Base-by-base conservation (phyloP, 2,329 filamentous ascomycete species). In the Fusarium sterilihyphosum region DNA sequence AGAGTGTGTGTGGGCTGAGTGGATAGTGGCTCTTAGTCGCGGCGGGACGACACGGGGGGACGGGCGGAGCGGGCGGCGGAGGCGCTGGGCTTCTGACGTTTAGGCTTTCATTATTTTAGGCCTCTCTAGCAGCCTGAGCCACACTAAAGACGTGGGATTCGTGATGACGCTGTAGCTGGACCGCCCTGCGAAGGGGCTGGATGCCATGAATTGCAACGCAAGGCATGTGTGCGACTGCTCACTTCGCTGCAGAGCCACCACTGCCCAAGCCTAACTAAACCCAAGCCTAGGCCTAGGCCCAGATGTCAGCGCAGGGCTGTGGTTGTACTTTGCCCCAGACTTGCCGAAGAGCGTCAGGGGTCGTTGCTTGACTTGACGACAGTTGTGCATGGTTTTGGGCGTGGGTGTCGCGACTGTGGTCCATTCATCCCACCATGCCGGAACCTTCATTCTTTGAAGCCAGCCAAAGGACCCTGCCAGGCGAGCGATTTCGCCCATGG, bases 301-400 rank as follows among this genome's bases (percentile, higher is more conserved):
- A 73, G 69, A 65, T 73, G 70, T 73, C 60, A 73, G 58, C 72
- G 65, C 75, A 77, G 76, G 76, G 76, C 76, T 77, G 74, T 65
- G 65, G 52, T 67, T 67, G 74, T 70, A 73, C 76, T 72, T 73
- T 74, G 72, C 72, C 53, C 72, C 72, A 74, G 72, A 75, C 65
- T 71, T 72, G 73, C 74, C 67, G 72, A 74, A 61, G 72, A 73
- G 50, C 49, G 61, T 56, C 68, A 75, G 72, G 71, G 71, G 71
- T 62, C 53, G 52, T 69, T 74, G 64, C 68, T 74, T 75, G 72
- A 73, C 72, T 73, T 58, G 38, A 74, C 65, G 72, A 75, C 68
- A 57, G 67, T 71, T 74, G 60, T 66, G 73, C 60, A 59, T 71
- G 64, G 38, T 53, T 58, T 72, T 53, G 29, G 64, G 49, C 68